Evolutionary conservation across 2,329 filamentous ascomycete genomes (phyloP), one percentile per base, ranked within the genome.

Genomic region (Emmonsiellopsis sp.): DNA sequence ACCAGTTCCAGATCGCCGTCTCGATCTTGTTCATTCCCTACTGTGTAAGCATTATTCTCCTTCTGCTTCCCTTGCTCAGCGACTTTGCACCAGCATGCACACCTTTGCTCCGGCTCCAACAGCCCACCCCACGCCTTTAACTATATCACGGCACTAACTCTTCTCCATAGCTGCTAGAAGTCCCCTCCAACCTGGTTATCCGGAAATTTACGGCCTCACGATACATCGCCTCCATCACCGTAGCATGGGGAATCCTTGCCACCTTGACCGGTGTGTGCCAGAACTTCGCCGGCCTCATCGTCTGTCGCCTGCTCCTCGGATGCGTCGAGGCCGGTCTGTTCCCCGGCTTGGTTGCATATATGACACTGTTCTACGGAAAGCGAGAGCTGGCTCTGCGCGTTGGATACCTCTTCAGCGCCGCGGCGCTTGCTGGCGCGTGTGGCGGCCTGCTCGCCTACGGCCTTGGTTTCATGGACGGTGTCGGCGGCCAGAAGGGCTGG

Each of bases 281-380:
- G 42, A 83, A 74, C 56, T 89, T 84, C 62, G 80, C 74, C 43
- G 76, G 79, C 2, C 72, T 91, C 3, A 70, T 90, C n/a, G 85
- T 79, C 5, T 84, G 82, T 57, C 82, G 86, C 5, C 63, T 90
- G 0, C 70, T 89, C 11, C 78, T 90, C 0, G 86, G 86, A 5
- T 74, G 78, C 6, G 76, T 87, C 40, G 85, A 88, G 68, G 84
- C 84, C 0, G 85, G 85, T 0, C 71, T 88, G 0, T 87, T 88
- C 58, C 85, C 86, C 0, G 85, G 85, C 0, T 59, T 72, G n/a
- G 69, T 86, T 58, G 83, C 80, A 5, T 88, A 88, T 60, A 74
- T 90, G 14, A 88, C 86, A 0, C 79, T 88, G 58, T 89, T 88
- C 73, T 90, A 90, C 70, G 86, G 82, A 46, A 86, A 85, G 62